Conservation (phyloP, 1,284 basidiomycete genomes). For the Apiotrichum veenhuisii region DNA sequence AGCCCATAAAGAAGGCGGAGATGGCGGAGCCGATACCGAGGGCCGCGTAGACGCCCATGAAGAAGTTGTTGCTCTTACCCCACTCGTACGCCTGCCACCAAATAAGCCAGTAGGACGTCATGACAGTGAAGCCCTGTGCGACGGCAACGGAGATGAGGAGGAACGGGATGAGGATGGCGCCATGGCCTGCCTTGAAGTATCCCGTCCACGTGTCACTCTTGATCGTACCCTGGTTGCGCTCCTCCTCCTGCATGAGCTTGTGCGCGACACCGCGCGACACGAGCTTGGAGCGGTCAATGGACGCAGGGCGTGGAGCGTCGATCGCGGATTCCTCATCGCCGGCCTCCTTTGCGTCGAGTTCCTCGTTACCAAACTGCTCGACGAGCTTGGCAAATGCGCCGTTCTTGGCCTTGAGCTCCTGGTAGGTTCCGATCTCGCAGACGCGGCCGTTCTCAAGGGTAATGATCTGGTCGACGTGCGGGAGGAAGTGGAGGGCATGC, state of each 20-base stretch:
- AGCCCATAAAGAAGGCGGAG: slow-evolving; percentile 55
- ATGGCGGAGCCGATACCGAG: slow-evolving; percentile 55
- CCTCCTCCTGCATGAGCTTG: slow-evolving; percentile 52
- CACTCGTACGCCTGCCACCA: slow-evolving; percentile 65
- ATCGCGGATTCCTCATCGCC: slow-evolving; percentile 47
- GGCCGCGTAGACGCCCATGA: slow-evolving; percentile 57
- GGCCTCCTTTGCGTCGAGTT: slow-evolving; percentile 48
- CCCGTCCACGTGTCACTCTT: slow-evolving; percentile 41
- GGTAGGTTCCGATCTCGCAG: slow-evolving; percentile 70
- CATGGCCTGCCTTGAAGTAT: slow-evolving; percentile 55
- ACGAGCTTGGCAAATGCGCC: slow-evolving; percentile 72
- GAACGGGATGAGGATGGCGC: slow-evolving; percentile 52
- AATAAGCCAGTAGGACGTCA: slow-evolving; percentile 57
- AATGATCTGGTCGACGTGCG: slow-evolving; percentile 51
- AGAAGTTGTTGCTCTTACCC: slow-evolving; percentile 45
- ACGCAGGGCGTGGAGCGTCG: slow-evolving; percentile 13
- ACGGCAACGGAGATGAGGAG: slow-evolving; percentile 46
- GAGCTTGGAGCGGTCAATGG: slow-evolving; percentile 37
- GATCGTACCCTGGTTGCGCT: slow-evolving; percentile 46
- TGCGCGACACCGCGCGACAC: slow-evolving; percentile 37
- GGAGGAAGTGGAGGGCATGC: slow-evolving; percentile 52
- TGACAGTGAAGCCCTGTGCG: slow-evolving; percentile 44
- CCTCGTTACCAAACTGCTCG: slow-evolving; percentile 61
- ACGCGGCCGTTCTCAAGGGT: slow-evolving; percentile 63
- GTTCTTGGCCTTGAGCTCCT: slow-evolving; percentile 58